Conservation (phyloP, 2,329 filamentous ascomycete genomes). For the Leptographium flavum region DNA sequence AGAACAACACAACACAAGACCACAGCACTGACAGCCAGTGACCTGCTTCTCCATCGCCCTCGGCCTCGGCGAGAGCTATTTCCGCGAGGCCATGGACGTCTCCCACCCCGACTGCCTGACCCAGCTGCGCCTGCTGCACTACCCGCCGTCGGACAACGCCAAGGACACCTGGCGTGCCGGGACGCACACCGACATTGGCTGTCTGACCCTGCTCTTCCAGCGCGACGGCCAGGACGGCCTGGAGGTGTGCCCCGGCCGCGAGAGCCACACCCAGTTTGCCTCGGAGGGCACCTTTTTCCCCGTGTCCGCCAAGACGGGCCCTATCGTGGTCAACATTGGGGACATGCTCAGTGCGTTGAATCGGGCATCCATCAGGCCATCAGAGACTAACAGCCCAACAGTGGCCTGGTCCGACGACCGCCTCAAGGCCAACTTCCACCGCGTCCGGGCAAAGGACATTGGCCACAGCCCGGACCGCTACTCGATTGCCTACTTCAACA, state of each 20-base stretch:
- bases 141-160: conserved; percentile 17
- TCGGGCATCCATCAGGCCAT: too few species aligned
- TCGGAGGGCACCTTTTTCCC: conserved; percentile 48
- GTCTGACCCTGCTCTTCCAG: conserved; percentile 50
- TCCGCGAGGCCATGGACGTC: conserved; percentile 38
- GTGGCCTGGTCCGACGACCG: conserved; percentile 53
- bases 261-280: conserved; percentile 43
- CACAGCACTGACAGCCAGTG: conserved; percentile 26
- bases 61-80: conserved; percentile 30
- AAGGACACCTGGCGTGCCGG: conserved; percentile 37
- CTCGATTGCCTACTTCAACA: conserved; percentile 1
- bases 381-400: too few species aligned
- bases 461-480: neutral
- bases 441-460: conserved; percentile 35
- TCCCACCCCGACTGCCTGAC: conserved; percentile 35
- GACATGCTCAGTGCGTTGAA: conserved; percentile 38
- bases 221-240: conserved; percentile 43
- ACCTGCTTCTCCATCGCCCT: conserved; percentile 42
- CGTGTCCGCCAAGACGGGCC: conserved; percentile 35
- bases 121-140: conserved; percentile 22
- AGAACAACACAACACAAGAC: too few species aligned
- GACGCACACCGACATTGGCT: conserved; percentile 47
- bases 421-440: conserved; percentile 52
- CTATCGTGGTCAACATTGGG: conserved; percentile 51
- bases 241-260: conserved; percentile 50